Evolutionary conservation across 2,329 filamentous ascomycete genomes (phyloP), one percentile per base, ranked within the genome.

Genomic region (Dothistroma pini): DNA sequence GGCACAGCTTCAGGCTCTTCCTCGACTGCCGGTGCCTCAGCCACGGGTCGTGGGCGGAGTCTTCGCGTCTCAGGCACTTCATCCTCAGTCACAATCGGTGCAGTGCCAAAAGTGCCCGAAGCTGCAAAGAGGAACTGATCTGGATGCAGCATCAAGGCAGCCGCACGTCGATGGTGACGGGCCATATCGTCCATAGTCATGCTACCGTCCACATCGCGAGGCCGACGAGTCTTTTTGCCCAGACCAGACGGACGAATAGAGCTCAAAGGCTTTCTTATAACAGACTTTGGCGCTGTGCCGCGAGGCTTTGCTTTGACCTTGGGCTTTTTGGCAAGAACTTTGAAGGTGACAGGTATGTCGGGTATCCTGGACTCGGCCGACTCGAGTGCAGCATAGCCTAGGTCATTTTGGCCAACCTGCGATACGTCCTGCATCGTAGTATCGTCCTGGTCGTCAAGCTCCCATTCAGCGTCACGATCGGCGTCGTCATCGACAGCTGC

Each of bases 121-220:
- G 21, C 7, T n/a, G 21, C 19, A 14, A 52, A 7, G 44, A 56
- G 52, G 2, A 7, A 16, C 22, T 60, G 52, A 1, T 32, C 47
- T n/a, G 58, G 58, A 14, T 31, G 47, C 14, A 41, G 34, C 7
- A 60, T 12, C 19, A 60, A 35, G 25, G 41, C 31, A 11, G 32
- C 52, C 14, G 58, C 52, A 44, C 41, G 51, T n/a, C 32, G 29
- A 5, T 25, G 25, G 22, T 49, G 19, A 32, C 52, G 51, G 11
- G 52, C 44, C 19, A 31, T 12, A 31, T 59, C 57, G 19, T 60
- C 58, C 21, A 60, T 12, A 10, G 58, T 56, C 41, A 60, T 32
- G 25, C 25, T 25, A 16, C 44, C 53, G 2, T 55, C 53, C 7
- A 56, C 53, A 52, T 60, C 58, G 7, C 58, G 58, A 29, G 35